phyloP scores from a whole-genome alignment of 2,329 filamentous ascomycete genomes.

The Dothistroma pini region DNA sequence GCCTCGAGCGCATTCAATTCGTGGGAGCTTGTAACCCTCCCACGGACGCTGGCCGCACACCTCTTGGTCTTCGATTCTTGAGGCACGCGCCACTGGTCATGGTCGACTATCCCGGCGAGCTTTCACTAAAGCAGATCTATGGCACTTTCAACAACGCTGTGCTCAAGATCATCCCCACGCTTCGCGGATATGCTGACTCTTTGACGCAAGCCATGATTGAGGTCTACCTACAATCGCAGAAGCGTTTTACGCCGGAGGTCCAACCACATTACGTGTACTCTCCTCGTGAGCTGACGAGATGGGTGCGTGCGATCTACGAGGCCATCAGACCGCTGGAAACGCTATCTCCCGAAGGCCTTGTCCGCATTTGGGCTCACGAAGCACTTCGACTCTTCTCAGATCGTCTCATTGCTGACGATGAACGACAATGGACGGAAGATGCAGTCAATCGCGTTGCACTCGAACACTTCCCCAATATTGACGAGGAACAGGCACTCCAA shows the following conservation, averaged over 20 bases:
- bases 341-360: constrained; percentile 81
- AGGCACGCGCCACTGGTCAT: constrained; percentile 97
- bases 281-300: constrained; percentile 94
- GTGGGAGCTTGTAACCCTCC: constrained; percentile 98
- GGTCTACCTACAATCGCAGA: constrained; percentile 91
- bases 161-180: constrained; percentile 89
- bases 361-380: constrained; percentile 98
- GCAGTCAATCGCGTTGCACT: constrained; percentile 80
- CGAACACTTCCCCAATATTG: constrained; percentile 92
- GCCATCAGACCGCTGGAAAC: constrained; percentile 89
- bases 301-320: constrained; percentile 97
- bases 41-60: constrained; percentile 92
- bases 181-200: constrained; percentile 92
- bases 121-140: constrained; percentile 94
- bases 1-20: constrained; percentile 95
- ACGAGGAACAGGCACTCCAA: constrained; percentile 81
- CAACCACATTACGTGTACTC: constrained; percentile 99
- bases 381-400: constrained; percentile 95
- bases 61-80: constrained; percentile 88
- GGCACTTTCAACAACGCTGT: constrained; percentile 96
- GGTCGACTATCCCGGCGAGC: constrained; percentile 97
- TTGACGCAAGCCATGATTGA: constrained; percentile 97
- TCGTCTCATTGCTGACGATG: constrained; percentile 88
- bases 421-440: constrained; percentile 92
- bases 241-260: constrained; percentile 90